Conservation (phyloP, 2,329 filamentous ascomycete genomes). For the Claviceps humidiphila region DNA sequence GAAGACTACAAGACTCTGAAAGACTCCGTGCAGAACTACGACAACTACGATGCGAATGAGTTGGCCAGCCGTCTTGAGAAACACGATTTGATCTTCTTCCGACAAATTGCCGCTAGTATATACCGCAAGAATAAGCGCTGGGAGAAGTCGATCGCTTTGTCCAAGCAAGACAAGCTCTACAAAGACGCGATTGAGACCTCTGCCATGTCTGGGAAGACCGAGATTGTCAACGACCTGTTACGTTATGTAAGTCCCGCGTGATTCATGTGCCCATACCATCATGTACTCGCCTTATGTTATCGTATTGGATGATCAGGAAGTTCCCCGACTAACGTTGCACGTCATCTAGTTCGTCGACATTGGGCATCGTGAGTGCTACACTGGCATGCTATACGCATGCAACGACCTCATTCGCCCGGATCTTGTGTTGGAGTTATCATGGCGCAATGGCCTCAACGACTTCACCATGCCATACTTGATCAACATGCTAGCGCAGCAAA, state of each 20-base stretch:
- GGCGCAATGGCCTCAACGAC: constrained; percentile 86
- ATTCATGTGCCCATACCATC: neutral
- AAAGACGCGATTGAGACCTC: constrained; percentile 98
- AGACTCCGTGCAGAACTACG: constrained; percentile 96
- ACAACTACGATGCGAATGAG: constrained; percentile 95
- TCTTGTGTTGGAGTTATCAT: constrained; percentile 87
- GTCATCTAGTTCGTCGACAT: constrained; percentile 81
- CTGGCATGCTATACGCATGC: constrained; percentile 98
- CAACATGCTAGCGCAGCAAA: constrained; percentile 89
- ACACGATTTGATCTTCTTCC: constrained; percentile 97
- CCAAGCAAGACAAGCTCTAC: constrained; percentile 98
- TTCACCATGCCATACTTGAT: constrained; percentile 99
- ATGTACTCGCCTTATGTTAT: neutral
- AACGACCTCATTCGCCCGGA: constrained; percentile 94
- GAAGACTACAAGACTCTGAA: constrained; percentile 98
- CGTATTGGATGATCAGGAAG: too few relatives aligned
- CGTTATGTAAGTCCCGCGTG: constrained; percentile 67
- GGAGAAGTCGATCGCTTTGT: constrained; percentile 96
- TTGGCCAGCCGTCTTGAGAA: constrained; percentile 88
- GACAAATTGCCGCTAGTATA: constrained; percentile 94
- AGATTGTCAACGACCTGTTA: constrained; percentile 89
- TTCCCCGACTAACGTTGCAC: constrained; percentile 14
- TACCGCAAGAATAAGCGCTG: constrained; percentile 99
- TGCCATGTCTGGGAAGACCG: constrained; percentile 77
- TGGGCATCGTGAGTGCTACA: constrained; percentile 96